Base-by-base conservation (phyloP, 2,329 filamentous ascomycete species). In the Aspergillus viridinutans region DNA sequence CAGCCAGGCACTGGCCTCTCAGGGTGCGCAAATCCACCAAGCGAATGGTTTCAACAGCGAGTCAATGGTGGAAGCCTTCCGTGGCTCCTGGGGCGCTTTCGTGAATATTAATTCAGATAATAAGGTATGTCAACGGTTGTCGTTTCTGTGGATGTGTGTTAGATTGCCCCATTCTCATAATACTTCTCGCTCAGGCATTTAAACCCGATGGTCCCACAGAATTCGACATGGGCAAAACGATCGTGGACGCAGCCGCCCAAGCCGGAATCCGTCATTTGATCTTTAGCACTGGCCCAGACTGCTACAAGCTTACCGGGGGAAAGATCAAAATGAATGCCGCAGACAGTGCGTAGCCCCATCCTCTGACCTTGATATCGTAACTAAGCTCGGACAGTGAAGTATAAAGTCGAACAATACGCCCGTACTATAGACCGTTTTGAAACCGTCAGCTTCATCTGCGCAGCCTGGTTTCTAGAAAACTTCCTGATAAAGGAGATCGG, bases 381-480 rank as follows among this genome's bases (percentile, higher is more conserved):
- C 29, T 50, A 6, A 17, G 23, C 12, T 3, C 17, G n/a, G 4
- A 14, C 47, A 60, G 59, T 63, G 50, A 78, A 79, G 58, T 60
- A 73, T 54, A 66, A 66, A 3, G 67, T 77, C 40, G 74, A 73
- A 7, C 62, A 74, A 43, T 75, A 78, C 50, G 75, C 74, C 14
- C 49, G 53, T 14, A 67, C 69, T 25, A 57, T 56, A 1, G 69
- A 63, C 23, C 56, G 58, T 0, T 79, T 80, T 58, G 63, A 72
- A 32, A 69, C 68, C 21, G 68, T 74, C 45, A 68, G 66, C 47
- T 65, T 72, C 48, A 70, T 76, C 47, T 69, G 69, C 32, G 64
- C 76, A 1, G 76, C 72, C 1, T 79, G 74, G 75, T 80, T 75
- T 58, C 63, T 77, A 50, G 77, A 80, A 53, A 76, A 78, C 54